A percentile compares a stretch with the other conserved stretches of the same genome.
Evolutionary conservation across 345 rosid species (phyloP).

Genomic region (Eucalyptus erythrocorys): DNA sequence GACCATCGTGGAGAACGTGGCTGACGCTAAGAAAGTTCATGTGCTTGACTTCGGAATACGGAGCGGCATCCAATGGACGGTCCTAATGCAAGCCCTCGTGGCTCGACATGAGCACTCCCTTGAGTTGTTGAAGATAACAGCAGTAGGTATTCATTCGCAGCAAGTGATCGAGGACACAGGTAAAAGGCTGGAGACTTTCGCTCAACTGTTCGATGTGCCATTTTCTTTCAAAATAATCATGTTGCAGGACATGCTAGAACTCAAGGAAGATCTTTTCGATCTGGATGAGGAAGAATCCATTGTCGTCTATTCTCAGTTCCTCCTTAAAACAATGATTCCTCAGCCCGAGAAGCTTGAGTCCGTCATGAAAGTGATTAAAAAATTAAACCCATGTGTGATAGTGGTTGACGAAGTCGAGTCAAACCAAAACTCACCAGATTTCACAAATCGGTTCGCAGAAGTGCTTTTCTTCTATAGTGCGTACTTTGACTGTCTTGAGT

Average conservation of each 20-base stretch:
- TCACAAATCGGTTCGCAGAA: conserved; percentile 5
- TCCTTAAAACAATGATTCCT: not conserved
- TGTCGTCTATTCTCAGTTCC: not conserved
- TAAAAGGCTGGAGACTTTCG: not conserved
- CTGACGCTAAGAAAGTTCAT: conserved; percentile 12
- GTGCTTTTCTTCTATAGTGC: conserved; percentile 9
- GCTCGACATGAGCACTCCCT: not conserved
- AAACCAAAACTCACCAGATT: conserved; percentile 8
- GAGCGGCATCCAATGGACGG: conserved; percentile 4
- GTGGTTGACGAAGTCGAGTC: conserved; percentile 6
- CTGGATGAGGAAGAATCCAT: not conserved
- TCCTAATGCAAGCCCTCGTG: conserved; percentile 16
- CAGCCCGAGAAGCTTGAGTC: not conserved
- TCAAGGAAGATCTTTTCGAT: not conserved
- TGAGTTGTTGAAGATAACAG: conserved; percentile 10
- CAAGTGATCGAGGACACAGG: not conserved
- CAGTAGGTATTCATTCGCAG: not conserved
- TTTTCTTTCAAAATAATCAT: not conserved
- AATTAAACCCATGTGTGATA: conserved; percentile 9
- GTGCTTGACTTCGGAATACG: conserved; percentile 15
- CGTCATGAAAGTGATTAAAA: conserved; percentile 3
- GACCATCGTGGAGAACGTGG: conserved; percentile 12
- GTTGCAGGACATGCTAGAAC: not conserved
- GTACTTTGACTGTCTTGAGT: conserved; percentile 11
- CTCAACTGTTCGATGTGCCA: not conserved